These are phyloP conservation scores for Pichia scutulata DNA, from an alignment of 805 yeast genomes.

Conservation along the genomic window DNA sequence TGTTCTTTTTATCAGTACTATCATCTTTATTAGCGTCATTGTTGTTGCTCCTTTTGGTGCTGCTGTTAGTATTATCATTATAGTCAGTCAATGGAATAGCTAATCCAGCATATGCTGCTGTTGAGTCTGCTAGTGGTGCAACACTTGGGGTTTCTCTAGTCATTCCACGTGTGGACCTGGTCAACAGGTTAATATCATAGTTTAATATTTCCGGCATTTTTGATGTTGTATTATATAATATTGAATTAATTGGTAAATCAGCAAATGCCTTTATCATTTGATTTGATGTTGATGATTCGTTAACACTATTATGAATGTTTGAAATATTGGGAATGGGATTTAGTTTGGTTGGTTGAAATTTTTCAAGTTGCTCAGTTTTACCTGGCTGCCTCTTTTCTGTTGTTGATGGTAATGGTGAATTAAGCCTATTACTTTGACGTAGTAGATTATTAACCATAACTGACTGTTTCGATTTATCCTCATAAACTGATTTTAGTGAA, in stretches of 20 bases:
- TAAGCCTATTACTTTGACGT: background rate
- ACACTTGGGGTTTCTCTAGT: background rate
- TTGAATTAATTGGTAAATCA: slow-evolving; percentile 8
- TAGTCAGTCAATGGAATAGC: background rate
- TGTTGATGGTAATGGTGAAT: background rate
- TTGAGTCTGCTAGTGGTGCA: background rate
- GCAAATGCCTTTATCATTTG: background rate
- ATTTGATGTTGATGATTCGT: background rate
- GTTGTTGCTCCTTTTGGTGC: background rate
- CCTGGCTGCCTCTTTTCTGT: background rate
- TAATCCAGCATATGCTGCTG: background rate
- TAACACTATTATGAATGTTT: background rate
- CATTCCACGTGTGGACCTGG: background rate
- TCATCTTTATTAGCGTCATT: too few relatives aligned
- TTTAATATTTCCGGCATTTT: background rate
- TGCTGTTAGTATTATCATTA: background rate
- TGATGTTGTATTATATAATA: slow-evolving; percentile 6
- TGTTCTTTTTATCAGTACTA: too few relatives aligned
- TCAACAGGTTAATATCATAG: background rate
- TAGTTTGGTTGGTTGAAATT: background rate
- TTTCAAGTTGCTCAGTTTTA: background rate
- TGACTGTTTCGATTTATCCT: slow-evolving; percentile 23
- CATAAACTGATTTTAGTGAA: slow-evolving; percentile 37
- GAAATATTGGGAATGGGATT: background rate
- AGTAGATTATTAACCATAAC: background rate